These are phyloP conservation scores for Cetraspora pellucida DNA, from an alignment of 192 early-diverging fungal species.

Conservation along the genomic window DNA sequence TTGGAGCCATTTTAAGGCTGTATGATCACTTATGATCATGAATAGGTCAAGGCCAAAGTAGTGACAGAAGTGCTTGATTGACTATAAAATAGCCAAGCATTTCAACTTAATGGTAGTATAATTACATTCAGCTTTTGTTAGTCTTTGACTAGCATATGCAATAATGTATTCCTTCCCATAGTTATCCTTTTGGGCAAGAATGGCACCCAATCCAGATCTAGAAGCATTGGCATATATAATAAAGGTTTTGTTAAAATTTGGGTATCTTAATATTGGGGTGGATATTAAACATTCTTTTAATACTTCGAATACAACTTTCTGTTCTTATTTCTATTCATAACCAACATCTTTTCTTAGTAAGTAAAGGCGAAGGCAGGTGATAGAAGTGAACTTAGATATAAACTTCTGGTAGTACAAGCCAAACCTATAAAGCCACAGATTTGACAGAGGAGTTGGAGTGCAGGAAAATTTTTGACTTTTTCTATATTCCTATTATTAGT, in stretches of 20 bases:
- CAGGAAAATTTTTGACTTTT: too few relatives aligned
- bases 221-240: background rate
- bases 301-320: too few relatives aligned
- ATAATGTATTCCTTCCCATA: background rate
- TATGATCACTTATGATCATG: background rate
- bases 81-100: background rate
- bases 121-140: background rate
- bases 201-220: background rate
- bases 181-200: background rate
- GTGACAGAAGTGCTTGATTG: background rate
- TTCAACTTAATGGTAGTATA: background rate
- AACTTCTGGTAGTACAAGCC: too few relatives aligned
- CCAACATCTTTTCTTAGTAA: too few relatives aligned
- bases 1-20: background rate
- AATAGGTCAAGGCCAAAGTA: background rate
- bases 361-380: too few relatives aligned
- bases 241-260: background rate
- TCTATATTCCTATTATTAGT: too few relatives aligned
- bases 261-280: background rate
- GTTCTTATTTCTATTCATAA: too few relatives aligned
- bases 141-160: background rate
- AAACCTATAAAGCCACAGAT: too few relatives aligned
- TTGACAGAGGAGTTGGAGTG: too few relatives aligned
- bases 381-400: too few relatives aligned
- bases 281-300: too few relatives aligned